Evolutionary conservation across 441 rosid species (phyloP).

Genomic region (Melianthus villosus): DNA sequence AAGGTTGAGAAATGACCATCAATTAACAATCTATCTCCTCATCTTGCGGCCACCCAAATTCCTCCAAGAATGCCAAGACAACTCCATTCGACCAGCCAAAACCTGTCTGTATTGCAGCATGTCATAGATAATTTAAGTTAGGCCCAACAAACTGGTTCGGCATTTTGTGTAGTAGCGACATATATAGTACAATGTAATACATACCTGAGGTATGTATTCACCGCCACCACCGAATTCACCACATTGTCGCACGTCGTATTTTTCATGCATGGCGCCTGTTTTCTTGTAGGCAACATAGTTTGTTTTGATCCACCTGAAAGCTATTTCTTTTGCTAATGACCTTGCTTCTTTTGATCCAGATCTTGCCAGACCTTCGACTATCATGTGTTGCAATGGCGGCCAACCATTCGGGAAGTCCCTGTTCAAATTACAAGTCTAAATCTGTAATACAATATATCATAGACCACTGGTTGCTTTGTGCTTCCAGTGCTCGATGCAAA

Average conservation of each 20-base stretch:
- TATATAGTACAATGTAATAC: background rate
- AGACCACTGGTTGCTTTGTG: too few relatives aligned
- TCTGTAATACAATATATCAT: too few relatives aligned
- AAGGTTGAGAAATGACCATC: constrained; percentile 9
- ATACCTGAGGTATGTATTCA: constrained; percentile 61
- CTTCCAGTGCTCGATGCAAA: too few relatives aligned
- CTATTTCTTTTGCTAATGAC: constrained; percentile 55
- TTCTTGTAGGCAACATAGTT: constrained; percentile 44
- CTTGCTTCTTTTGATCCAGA: constrained; percentile 40
- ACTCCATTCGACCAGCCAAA: constrained; percentile 97
- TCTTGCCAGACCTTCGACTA: constrained; percentile 60
- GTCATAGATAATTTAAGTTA: background rate
- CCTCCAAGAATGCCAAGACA: constrained; percentile 65
- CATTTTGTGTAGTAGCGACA: too few relatives aligned
- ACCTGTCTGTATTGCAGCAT: constrained; percentile 47
- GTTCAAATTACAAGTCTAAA: constrained; percentile 5
- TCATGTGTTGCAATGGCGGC: constrained; percentile 85
- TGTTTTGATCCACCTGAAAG: constrained; percentile 58
- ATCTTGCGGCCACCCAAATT: constrained; percentile 78
- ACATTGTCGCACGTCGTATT: constrained; percentile 39
- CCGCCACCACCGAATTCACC: constrained; percentile 81
- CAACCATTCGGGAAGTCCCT: constrained; percentile 96
- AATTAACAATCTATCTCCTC: constrained; percentile 22
- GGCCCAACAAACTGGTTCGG: too few relatives aligned
- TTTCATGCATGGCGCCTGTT: constrained; percentile 65